Evolutionary conservation across 805 yeast species (phyloP).

Genomic region (Saccharomycopsis olivae): DNA sequence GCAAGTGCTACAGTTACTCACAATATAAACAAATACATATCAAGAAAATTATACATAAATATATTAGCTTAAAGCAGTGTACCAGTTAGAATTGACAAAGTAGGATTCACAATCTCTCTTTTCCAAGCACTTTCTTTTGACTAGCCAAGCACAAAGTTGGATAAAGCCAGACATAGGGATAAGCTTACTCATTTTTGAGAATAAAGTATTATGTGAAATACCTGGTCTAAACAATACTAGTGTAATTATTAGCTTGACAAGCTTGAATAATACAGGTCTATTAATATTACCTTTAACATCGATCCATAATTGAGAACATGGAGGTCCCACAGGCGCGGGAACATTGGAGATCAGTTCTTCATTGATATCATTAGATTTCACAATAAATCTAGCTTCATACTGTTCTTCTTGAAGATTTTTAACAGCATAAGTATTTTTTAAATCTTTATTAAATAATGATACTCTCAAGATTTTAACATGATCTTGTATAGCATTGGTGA

Average conservation of each 20-base stretch:
- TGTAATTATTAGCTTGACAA: constrained; percentile 35
- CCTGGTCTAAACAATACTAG: constrained; percentile 49
- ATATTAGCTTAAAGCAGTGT: no score
- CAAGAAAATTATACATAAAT: no score
- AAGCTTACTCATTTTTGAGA: constrained; percentile 19
- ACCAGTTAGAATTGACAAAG: no score
- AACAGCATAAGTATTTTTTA: not conserved
- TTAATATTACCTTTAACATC: constrained; percentile 55
- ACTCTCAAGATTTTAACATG: not conserved
- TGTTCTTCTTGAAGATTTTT: constrained; percentile 3
- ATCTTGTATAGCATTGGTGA: no score
- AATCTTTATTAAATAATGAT: not conserved
- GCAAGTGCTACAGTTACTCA: no score
- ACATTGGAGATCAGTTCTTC: constrained; percentile 18
- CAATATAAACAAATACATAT: no score
- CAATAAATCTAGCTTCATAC: constrained; percentile 22
- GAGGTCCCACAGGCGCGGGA: constrained; percentile 46
- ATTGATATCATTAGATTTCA: constrained; percentile 20
- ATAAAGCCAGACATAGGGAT: constrained; percentile 5
- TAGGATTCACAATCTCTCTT: constrained; percentile 9
- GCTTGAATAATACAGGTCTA: constrained; percentile 45
- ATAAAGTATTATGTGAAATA: constrained; percentile 24
- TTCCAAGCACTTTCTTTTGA: constrained; percentile 1
- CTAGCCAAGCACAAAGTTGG: constrained; percentile 12
- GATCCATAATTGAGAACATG: constrained; percentile 66